Evolutionary conservation across 352 stramenopile species (phyloP), one percentile per base, ranked within the genome.

Genomic region (Phytophthora sp.): DNA sequence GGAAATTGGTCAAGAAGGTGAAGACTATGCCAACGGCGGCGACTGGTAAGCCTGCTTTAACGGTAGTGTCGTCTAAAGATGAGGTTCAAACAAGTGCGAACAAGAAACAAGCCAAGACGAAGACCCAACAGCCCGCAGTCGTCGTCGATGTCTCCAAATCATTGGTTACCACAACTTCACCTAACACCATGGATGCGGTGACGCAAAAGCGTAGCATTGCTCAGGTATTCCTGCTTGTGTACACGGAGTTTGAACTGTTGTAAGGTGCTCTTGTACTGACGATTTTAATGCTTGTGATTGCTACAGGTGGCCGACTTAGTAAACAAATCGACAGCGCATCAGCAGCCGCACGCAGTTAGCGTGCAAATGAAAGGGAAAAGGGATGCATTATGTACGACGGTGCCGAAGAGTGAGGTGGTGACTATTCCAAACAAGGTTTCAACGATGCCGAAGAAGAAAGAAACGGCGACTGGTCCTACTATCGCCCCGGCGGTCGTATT

Each of bases 1-100:
- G 13, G 12, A 46, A 66, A 18, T 36, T n/a, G 15, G 12, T 54
- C 0, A 67, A 69, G 12, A 62, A 64, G 36, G 15, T 58, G 24
- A 57, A 61, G 23, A 9, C 23, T 6, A 57, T 44, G 5, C n/a
- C n/a, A n/a, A 11, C 3, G 36, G n/a, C 3, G 18, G 27, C 16
- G 7, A n/a, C 29, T 54, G 24, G n/a, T n/a, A n/a, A n/a, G n/a
- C n/a, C n/a, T n/a, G n/a, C n/a, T n/a, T n/a, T n/a, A n/a, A n/a
- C n/a, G n/a, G n/a, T n/a, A 8, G 6, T 23, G 1, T 36, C 3
- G 9, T 8, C 16, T 24, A 7, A 31, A 26, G 30, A 50, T 33
- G 24, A 35, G 35, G 16, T 4, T 39, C 16, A 42, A n/a, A 7
- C 13, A 1, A 13, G 23, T 24, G 26, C 29, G 16, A 57, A 63